A percentile compares a stretch with the other conserved stretches of the same genome.
phyloP scores from a whole-genome alignment of 331 rosid species.

The Prunus yedoensis region DNA sequence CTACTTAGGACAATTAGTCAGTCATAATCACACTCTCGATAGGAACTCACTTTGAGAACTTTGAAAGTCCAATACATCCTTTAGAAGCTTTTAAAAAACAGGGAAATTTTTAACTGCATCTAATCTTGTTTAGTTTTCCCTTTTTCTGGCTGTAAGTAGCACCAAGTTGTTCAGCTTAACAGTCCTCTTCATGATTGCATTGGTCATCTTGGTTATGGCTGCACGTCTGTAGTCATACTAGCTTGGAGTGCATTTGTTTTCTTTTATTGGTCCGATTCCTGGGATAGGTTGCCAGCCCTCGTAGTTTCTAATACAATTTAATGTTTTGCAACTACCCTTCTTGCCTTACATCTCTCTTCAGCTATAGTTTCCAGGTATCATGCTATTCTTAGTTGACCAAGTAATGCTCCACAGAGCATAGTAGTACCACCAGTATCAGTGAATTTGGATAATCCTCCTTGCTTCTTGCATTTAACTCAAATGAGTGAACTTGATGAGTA shows the following conservation, averaged over 20 bases:
- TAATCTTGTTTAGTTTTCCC: not conserved
- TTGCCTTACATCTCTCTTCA: not conserved
- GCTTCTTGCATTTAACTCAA: not conserved
- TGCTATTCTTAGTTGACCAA: no score
- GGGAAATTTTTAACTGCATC: not conserved
- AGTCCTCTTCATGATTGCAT: not conserved
- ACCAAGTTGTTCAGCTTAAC: not conserved
- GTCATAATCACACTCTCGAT: not conserved
- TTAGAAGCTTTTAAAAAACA: not conserved
- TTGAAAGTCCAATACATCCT: not conserved
- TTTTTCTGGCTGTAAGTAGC: not conserved
- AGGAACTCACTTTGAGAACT: not conserved
- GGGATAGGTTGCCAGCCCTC: not conserved
- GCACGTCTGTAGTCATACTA: not conserved
- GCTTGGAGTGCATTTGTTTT: not conserved
- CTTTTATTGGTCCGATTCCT: not conserved
- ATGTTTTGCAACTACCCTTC: not conserved
- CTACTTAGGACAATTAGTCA: not conserved
- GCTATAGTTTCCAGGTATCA: not conserved
- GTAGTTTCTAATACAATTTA: not conserved
- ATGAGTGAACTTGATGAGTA: not conserved
- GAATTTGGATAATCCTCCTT: not conserved
- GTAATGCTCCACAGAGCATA: no score
- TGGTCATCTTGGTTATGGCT: conserved; percentile 3
- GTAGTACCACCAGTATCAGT: not conserved